Evolutionary conservation across 345 rosid species (phyloP).

Genomic region (Lepidium didymum): DNA sequence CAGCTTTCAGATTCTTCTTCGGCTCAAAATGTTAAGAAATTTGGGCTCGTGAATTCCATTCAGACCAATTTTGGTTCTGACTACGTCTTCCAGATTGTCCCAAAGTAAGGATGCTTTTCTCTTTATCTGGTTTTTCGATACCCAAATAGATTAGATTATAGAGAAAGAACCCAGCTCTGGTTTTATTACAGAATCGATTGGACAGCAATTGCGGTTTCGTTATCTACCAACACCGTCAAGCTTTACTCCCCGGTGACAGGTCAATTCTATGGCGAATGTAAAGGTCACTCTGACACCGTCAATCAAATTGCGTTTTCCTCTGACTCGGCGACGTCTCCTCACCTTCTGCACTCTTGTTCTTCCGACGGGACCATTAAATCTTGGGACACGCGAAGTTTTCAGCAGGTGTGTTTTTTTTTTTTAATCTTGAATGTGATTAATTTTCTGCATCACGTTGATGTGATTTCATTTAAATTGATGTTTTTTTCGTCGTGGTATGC

Average conservation of each 20-base stretch:
- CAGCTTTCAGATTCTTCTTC: neutral
- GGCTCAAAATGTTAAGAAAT: conserved; percentile 30
- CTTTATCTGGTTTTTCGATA: neutral
- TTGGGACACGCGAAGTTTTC: conserved; percentile 81
- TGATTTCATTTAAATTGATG: neutral
- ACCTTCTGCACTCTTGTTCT: conserved; percentile 78
- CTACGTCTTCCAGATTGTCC: conserved; percentile 78
- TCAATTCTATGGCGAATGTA: conserved; percentile 79
- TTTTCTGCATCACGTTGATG: neutral
- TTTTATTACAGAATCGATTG: conserved; percentile 57
- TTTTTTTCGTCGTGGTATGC: neutral
- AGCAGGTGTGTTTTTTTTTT: conserved; percentile 37
- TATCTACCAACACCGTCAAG: conserved; percentile 73
- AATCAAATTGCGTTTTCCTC: conserved; percentile 64
- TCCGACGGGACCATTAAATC: conserved; percentile 83
- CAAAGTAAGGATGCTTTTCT: conserved; percentile 40
- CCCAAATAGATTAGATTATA: neutral
- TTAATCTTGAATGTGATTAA: neutral
- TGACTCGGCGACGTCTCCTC: conserved; percentile 47
- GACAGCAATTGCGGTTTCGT: conserved; percentile 82
- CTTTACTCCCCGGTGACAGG: conserved; percentile 81
- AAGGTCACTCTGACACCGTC: conserved; percentile 61
- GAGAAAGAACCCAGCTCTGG: neutral
- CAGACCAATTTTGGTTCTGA: conserved; percentile 84
- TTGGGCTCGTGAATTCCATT: conserved; percentile 64